A percentile compares a stretch with the other conserved stretches of the same genome.
Evolutionary conservation across 495 filamentous ascomycete species (phyloP).

Genomic region (Penicillium coffeae): DNA sequence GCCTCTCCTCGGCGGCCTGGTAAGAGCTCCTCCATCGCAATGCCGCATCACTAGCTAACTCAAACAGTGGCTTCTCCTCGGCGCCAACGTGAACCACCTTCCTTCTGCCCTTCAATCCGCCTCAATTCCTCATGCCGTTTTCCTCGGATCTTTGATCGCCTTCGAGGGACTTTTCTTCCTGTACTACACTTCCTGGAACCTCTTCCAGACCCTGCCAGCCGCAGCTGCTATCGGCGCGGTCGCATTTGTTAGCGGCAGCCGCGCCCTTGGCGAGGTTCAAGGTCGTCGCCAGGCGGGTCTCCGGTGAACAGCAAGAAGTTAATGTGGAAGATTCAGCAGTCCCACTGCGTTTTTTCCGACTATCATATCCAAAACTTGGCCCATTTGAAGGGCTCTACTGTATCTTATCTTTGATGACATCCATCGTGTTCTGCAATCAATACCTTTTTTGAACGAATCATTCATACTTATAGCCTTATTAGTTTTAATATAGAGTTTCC

Average conservation of each 20-base stretch:
- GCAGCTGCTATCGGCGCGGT: slow-evolving; percentile 62
- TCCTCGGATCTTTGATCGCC: slow-evolving; percentile 76
- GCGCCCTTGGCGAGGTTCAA: slow-evolving; percentile 91
- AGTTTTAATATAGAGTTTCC: not conserved
- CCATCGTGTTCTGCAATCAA: slow-evolving; percentile 1
- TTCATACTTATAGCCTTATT: not conserved
- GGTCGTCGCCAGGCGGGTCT: slow-evolving; percentile 76
- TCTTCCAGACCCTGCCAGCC: slow-evolving; percentile 84
- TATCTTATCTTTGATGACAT: slow-evolving; percentile 24
- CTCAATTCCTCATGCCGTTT: slow-evolving; percentile 73
- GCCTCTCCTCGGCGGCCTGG: slow-evolving; percentile 64
- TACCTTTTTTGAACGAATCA: not conserved
- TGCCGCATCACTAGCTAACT: slow-evolving; percentile 9
- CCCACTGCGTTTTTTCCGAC: not conserved
- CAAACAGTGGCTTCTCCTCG: slow-evolving; percentile 69
- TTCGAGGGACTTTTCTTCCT: slow-evolving; percentile 92
- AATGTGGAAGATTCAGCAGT: not conserved
- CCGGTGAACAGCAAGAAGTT: slow-evolving; percentile 45
- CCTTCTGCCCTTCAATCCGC: slow-evolving; percentile 65
- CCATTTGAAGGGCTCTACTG: slow-evolving; percentile 6
- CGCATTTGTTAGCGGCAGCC: slow-evolving; percentile 82
- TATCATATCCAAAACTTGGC: not conserved
- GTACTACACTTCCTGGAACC: slow-evolving; percentile 90
- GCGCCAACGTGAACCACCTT: slow-evolving; percentile 80
- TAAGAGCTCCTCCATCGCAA: slow-evolving; percentile 37